phyloP scores from a whole-genome alignment of 225 moss, liverwort and hornwort genomes.

The Sphagnum tenellum region DNA sequence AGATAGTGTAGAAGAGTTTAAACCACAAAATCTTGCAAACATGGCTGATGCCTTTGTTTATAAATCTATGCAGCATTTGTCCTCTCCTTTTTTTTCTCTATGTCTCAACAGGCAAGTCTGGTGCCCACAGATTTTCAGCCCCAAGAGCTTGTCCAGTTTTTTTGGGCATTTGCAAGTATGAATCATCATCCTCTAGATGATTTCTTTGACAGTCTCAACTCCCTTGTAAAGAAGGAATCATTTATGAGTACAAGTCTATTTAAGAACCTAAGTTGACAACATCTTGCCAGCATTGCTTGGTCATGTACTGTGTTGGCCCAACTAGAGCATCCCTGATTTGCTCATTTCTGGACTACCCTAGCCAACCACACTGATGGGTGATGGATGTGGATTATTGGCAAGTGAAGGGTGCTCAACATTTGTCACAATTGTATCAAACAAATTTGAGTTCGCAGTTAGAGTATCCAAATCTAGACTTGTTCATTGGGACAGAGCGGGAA shows the following conservation, averaged over 20 bases:
- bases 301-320: constrained; percentile 62
- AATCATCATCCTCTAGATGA: constrained; percentile 38
- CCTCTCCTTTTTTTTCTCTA: constrained; percentile 37
- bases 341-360: constrained; percentile 47
- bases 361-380: constrained; percentile 2
- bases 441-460: constrained; percentile 58
- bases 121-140: constrained; percentile 34
- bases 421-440: constrained; percentile 73
- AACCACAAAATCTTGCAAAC: constrained; percentile 80
- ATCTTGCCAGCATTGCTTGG: constrained; percentile 84
- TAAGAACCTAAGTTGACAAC: constrained; percentile 19
- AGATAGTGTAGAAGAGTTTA: constrained; percentile 34
- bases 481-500: constrained; percentile 23
- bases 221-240: neutral
- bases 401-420: constrained; percentile 27
- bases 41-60: constrained; percentile 70
- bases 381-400: constrained; percentile 8
- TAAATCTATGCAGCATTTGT: constrained; percentile 72
- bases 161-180: constrained; percentile 86
- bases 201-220: constrained; percentile 53
- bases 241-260: constrained; percentile 2
- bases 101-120: constrained; percentile 40
- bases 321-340: constrained; percentile 53
- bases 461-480: constrained; percentile 29
- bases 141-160: constrained; percentile 79